Conservation (phyloP, 768 basidiomycete species). For the Mrakia gelida region DNA sequence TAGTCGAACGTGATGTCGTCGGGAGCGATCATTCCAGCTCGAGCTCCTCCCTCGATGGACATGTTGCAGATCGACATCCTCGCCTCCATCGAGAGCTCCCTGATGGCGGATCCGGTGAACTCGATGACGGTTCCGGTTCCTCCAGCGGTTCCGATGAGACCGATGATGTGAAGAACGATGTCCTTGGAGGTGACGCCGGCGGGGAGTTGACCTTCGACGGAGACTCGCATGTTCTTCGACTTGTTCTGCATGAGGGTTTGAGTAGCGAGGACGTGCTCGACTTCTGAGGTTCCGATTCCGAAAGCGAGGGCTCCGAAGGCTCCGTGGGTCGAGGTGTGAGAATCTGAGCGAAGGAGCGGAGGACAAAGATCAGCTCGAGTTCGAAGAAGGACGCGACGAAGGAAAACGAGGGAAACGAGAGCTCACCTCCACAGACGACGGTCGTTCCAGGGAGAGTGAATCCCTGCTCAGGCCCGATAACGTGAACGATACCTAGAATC, state of each 20-base stretch:
- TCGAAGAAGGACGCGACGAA: neutral
- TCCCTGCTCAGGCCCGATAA: conserved; percentile 91
- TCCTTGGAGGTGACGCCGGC: conserved; percentile 87
- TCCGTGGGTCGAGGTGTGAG: conserved; percentile 89
- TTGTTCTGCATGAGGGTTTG: conserved; percentile 83
- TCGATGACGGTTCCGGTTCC: conserved; percentile 89
- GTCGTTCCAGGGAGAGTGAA: conserved; percentile 62
- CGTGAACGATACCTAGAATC: conserved; percentile 66
- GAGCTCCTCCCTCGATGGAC: conserved; percentile 90
- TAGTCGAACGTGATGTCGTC: conserved; percentile 83
- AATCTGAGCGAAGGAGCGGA: conserved; percentile 51
- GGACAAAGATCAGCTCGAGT: neutral
- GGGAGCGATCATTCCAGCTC: conserved; percentile 88
- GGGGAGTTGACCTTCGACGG: conserved; percentile 71
- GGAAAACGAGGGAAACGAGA: neutral
- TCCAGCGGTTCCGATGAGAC: conserved; percentile 86
- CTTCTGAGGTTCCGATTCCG: conserved; percentile 89
- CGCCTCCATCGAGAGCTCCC: conserved; percentile 80
- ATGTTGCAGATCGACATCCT: conserved; percentile 76
- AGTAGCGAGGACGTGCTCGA: conserved; percentile 89
- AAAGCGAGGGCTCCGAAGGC: conserved; percentile 90
- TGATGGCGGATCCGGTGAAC: conserved; percentile 83
- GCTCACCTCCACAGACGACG: conserved; percentile 62
- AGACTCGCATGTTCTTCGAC: conserved; percentile 87
- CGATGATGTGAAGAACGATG: conserved; percentile 84